Evolutionary conservation across 352 stramenopile species (phyloP), one percentile per base, ranked within the genome.

Genomic region (Phytophthora syringae): DNA sequence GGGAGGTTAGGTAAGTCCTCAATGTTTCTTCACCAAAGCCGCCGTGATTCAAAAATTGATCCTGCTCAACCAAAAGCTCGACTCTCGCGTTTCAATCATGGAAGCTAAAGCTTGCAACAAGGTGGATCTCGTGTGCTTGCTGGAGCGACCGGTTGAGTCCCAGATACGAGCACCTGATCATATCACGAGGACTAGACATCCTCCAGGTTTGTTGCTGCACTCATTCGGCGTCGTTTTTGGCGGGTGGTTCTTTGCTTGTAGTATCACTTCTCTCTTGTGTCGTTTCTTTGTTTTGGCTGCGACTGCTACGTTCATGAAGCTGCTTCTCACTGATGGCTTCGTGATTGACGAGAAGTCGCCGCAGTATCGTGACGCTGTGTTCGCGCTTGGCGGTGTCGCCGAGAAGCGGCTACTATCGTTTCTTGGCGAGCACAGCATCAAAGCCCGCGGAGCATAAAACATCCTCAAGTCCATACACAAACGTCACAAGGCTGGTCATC

Each of bases 381-480:
- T 56, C 5, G 32, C 16, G 44, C 1, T 56, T 24, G 22, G 25
- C 5, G 13, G 6, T 10, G 13, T 3, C 7, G 45, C 55, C 15
- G 49, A 59, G 20, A 59, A 7, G 30, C 18, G 32, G 28, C 21
- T 59, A 21, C 22, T 54, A 7, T 34, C 25, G 5, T 54, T 58
- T 22, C 39, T 54, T 11, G 5, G 28, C 6, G 16, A 28, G 20
- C 36, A 49, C 27, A 52, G 54, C 0, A 50, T 40, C 28, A 32
- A 7, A 21, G 39, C 40, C 3, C 48, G 39, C 11, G 12, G 58
- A 37, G 39, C 39, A 1, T 39, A 59, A 21, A 54, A 58, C 28
- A 42, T 52, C 10, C 13, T 66, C 5, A 64, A 58, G 57, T 52
- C 34, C 24, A 52, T 64, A 34, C 45, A 47, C 11, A 55, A 52